Evolutionary conservation across 2,329 filamentous ascomycete species (phyloP).

Genomic region (Colletotrichum higginsianum): DNA sequence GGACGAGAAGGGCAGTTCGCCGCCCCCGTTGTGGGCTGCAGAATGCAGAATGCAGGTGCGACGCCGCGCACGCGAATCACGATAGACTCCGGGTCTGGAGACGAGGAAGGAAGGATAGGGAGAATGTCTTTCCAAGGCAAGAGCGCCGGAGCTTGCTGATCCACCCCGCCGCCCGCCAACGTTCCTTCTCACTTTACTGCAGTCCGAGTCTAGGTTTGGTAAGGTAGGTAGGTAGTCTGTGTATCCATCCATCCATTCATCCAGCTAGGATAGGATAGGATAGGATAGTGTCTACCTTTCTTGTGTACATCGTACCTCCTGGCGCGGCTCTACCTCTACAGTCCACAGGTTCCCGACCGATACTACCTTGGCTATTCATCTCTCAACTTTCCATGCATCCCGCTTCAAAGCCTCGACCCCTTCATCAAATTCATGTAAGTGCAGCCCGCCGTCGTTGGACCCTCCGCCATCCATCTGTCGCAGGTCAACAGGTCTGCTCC

Average conservation of each 20-base stretch:
- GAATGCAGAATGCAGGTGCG: no score
- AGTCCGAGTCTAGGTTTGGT: no score
- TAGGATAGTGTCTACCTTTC: no score
- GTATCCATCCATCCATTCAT: no score
- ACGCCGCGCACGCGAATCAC: no score
- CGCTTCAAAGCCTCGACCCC: background rate
- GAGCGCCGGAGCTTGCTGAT: constrained; percentile 21
- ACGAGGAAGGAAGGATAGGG: background rate
- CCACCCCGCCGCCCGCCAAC: constrained; percentile 22
- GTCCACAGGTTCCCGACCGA: no score
- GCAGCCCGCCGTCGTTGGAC: constrained; percentile 1
- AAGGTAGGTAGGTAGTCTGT: no score
- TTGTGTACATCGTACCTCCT: no score
- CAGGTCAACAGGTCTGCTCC: constrained; percentile 36
- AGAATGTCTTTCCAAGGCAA: constrained; percentile 25
- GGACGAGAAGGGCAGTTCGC: constrained; percentile 24
- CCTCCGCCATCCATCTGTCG: constrained; percentile 16
- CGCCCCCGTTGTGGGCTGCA: background rate
- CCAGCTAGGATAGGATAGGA: no score
- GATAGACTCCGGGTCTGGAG: background rate
- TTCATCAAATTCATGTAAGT: constrained; percentile 8
- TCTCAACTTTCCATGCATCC: constrained; percentile 15
- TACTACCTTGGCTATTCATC: no score
- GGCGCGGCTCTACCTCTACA: no score
- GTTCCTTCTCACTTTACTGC: constrained; percentile 18